These are phyloP conservation scores for Russula compacta DNA, from an alignment of 768 basidiomycete genomes.

Conservation along the genomic window DNA sequence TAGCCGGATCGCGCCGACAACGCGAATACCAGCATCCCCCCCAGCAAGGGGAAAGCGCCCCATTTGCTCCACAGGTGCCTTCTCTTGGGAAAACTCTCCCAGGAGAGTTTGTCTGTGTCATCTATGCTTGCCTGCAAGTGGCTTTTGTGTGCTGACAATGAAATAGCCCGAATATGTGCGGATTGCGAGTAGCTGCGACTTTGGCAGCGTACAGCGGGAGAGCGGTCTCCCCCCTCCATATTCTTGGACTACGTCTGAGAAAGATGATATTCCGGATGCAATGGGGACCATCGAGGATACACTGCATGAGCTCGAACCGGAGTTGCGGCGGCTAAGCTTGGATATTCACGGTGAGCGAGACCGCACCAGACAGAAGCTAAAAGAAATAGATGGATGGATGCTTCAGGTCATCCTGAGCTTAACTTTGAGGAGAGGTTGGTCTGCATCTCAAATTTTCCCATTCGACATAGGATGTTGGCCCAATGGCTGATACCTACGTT, in stretches of 20 bases:
- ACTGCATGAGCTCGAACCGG: slow-evolving; percentile 41
- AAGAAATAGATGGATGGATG: neutral
- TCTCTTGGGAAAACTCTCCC: slow-evolving; percentile 3
- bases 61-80: slow-evolving; percentile 2
- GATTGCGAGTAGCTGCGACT: slow-evolving; percentile 19
- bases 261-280: slow-evolving; percentile 29
- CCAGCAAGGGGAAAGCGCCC: neutral
- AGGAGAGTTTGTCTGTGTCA: slow-evolving; percentile 3
- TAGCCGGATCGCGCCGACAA: slow-evolving; percentile 15
- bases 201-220: slow-evolving; percentile 4
- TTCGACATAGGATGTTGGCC: neutral
- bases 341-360: slow-evolving; percentile 55
- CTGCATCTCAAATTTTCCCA: slow-evolving; percentile 2
- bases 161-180: slow-evolving; percentile 16
- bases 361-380: neutral
- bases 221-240: slow-evolving; percentile 21
- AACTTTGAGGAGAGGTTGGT: slow-evolving; percentile 55
- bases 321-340: slow-evolving; percentile 57
- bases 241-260: slow-evolving; percentile 4
- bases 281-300: slow-evolving; percentile 43
- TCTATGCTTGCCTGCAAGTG: neutral
- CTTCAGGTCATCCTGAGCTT: slow-evolving; percentile 54
- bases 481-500: neutral
- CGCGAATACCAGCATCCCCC: neutral
- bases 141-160: neutral